Evolutionary conservation across 495 filamentous ascomycete species (phyloP).

Genomic region (Penicillium paradoxum): DNA sequence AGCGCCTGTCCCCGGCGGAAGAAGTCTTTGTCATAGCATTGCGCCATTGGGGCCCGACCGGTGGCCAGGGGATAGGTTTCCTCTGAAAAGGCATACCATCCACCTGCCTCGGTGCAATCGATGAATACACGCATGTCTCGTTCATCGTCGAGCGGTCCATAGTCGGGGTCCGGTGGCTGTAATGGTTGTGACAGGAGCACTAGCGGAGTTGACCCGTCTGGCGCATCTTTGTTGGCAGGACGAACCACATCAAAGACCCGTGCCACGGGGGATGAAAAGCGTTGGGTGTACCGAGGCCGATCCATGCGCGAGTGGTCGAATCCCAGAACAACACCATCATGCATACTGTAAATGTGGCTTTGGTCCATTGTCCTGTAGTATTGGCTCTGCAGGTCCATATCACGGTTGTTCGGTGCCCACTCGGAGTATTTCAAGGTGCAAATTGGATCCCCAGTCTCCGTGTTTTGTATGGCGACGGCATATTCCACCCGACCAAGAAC

Average conservation of each 20-base stretch:
- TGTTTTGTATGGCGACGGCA: conserved; percentile 74
- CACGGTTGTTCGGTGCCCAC: conserved; percentile 90
- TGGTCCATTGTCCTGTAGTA: conserved; percentile 76
- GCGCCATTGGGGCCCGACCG: conserved; percentile 59
- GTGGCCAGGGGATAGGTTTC: conserved; percentile 77
- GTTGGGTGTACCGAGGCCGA: conserved; percentile 56
- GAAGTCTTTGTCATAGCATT: conserved; percentile 58
- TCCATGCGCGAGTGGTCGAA: conserved; percentile 61
- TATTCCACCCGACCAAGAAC: conserved; percentile 84
- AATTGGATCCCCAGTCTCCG: conserved; percentile 67
- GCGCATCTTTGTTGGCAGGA: conserved; percentile 52
- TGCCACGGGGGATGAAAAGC: conserved; percentile 77
- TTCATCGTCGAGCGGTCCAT: conserved; percentile 48
- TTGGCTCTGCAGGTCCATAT: conserved; percentile 80
- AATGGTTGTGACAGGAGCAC: conserved; percentile 83
- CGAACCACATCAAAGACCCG: conserved; percentile 88
- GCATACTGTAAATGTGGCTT: conserved; percentile 80
- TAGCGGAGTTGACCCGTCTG: conserved; percentile 54
- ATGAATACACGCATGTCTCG: conserved; percentile 71
- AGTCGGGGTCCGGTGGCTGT: conserved; percentile 56
- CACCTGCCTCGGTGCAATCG: conserved; percentile 75
- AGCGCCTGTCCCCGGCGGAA: conserved; percentile 38
- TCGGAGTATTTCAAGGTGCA: conserved; percentile 92
- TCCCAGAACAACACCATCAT: conserved; percentile 81
- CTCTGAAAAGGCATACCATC: conserved; percentile 94